Conservation (phyloP, 306 rosid species). For the Trichosanthes cucumerina region DNA sequence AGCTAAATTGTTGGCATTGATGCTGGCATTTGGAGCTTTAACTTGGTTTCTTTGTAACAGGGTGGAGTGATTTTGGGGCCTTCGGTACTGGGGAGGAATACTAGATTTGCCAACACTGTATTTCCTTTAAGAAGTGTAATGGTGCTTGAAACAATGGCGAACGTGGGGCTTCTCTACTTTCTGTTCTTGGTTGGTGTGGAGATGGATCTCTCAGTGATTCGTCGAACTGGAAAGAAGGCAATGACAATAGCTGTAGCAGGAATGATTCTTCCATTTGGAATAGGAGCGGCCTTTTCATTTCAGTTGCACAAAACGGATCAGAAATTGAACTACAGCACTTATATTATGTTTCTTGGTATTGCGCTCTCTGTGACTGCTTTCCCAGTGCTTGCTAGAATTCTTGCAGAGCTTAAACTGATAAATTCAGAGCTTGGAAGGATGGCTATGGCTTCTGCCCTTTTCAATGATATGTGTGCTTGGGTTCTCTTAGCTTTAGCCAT, state of each 20-base stretch:
- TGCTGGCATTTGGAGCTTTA: background rate
- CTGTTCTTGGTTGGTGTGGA: slow-evolving; percentile 74
- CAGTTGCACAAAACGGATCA: background rate
- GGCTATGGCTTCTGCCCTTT: slow-evolving; percentile 55
- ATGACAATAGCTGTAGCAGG: slow-evolving; percentile 47
- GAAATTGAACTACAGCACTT: slow-evolving; percentile 3
- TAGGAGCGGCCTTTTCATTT: slow-evolving; percentile 31
- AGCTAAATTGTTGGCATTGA: background rate
- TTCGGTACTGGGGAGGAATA: slow-evolving; percentile 46
- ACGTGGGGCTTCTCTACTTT: slow-evolving; percentile 71
- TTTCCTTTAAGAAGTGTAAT: slow-evolving; percentile 73
- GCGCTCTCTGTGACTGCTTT: slow-evolving; percentile 66
- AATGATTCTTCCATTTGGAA: slow-evolving; percentile 54
- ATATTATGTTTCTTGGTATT: slow-evolving; percentile 55
- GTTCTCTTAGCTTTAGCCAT: slow-evolving; percentile 66
- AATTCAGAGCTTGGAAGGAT: slow-evolving; percentile 65
- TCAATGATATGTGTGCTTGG: slow-evolving; percentile 88
- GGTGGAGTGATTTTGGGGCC: slow-evolving; percentile 89
- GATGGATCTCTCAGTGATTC: slow-evolving; percentile 59
- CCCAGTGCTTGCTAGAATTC: slow-evolving; percentile 68
- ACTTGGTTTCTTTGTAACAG: slow-evolving; percentile 16
- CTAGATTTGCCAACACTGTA: slow-evolving; percentile 19
- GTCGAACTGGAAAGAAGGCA: slow-evolving; percentile 45
- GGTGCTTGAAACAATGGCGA: slow-evolving; percentile 81
- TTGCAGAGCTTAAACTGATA: slow-evolving; percentile 70